These are phyloP conservation scores for Eucalyptus erythrocorys DNA, from an alignment of 345 rosid genomes.

Conservation along the genomic window DNA sequence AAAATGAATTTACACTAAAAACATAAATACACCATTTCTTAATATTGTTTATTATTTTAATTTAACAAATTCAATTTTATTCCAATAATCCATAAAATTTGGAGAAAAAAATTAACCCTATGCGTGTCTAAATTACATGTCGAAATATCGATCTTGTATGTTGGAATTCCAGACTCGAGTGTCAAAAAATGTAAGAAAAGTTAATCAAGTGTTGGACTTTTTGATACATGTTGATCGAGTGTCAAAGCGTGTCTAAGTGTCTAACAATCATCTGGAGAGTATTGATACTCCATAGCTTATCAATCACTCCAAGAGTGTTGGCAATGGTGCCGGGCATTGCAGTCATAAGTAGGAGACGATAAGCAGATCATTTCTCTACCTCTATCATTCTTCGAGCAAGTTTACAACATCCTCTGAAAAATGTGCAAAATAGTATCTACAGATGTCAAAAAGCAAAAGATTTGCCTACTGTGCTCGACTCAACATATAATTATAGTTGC, in stretches of 20 bases:
- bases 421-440: not conserved
- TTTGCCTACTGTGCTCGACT: not conserved
- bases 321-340: not conserved
- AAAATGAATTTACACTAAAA: no score
- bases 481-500: not conserved
- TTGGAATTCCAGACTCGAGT: no score
- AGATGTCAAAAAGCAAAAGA: not conserved
- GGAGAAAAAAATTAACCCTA: no score
- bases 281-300: fast-evolving
- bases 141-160: no score
- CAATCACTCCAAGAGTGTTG: not conserved
- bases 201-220: no score
- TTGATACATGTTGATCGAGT: no score
- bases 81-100: no score
- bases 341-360: not conserved
- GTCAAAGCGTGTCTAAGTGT: fast-evolving
- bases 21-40: no score
- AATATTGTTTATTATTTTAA: no score
- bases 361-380: not conserved
- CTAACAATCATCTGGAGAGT: fast-evolving
- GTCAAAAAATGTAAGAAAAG: fast-evolving
- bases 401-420: not conserved
- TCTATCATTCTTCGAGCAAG: not conserved
- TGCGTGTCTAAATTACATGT: fast-evolving
- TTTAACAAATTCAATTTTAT: no score